Conservation (phyloP, 208 protist genomes). For the Leishmania arabica region DNA sequence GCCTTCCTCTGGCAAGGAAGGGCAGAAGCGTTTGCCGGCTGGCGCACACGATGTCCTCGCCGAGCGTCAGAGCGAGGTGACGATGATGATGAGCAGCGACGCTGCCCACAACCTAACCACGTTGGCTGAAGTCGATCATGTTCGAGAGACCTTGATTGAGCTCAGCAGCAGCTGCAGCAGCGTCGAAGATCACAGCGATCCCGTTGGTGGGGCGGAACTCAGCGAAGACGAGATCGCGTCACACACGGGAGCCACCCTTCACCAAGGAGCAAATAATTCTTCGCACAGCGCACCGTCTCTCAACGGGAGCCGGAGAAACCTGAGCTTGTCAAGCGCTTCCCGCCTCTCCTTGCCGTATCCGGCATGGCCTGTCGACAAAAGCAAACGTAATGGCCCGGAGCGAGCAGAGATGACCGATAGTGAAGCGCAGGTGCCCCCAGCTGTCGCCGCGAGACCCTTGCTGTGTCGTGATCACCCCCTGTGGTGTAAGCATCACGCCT, state of each 20-base stretch:
- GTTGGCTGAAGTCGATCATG: neutral
- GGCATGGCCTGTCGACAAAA: too few species aligned
- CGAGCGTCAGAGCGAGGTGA: neutral
- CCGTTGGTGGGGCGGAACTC: neutral
- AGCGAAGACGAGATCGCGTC: neutral
- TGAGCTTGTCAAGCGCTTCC: neutral
- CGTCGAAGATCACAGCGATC: neutral
- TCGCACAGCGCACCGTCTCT: neutral
- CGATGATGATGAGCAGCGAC: neutral
- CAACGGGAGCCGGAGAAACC: too few species aligned
- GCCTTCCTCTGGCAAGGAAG: neutral
- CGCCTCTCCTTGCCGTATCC: neutral
- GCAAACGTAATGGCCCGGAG: neutral
- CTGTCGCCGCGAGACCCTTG: neutral
- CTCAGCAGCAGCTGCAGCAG: conserved; percentile 12
- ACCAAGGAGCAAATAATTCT: neutral
- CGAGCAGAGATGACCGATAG: neutral
- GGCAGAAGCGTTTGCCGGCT: neutral
- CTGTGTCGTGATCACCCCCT: conserved; percentile 13
- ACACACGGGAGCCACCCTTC: neutral
- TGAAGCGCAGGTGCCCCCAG: neutral
- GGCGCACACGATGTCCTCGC: neutral
- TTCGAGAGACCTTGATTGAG: conserved; percentile 25
- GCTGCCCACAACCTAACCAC: neutral
- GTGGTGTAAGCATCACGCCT: conserved; percentile 16